Base-by-base conservation (phyloP, 2,329 filamentous ascomycete species). In the Ophiostoma sp. region DNA sequence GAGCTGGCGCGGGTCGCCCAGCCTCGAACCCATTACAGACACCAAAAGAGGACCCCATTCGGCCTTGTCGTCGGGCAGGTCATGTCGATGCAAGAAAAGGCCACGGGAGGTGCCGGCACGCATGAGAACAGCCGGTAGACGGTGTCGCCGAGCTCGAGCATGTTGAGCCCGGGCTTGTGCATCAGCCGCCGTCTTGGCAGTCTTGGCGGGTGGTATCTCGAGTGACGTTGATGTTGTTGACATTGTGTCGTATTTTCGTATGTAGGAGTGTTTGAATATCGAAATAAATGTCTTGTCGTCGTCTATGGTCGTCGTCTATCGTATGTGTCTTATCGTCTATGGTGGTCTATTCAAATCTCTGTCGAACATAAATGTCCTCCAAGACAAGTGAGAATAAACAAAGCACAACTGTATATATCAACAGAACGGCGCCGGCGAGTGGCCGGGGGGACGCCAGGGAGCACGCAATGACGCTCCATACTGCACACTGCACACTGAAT, bases 41-140 rank as follows among this genome's bases (percentile, higher is more conserved):
- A 77, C 84, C 78, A 91, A 86, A n/a, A 89, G 85, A 0, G 81
- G 79, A 3, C 82, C 82, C 87, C 88, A 90, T 76, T 84, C 80
- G 11, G 79, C 39, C 79, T 77, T 80, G 19, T 84, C 78, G 0
- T 73, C 45, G 0, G 89, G 89, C 0, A 91, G 84, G 76, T 90
- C 80, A 31, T 82, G 80, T 19, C 84, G 80, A 52, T 89, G 85
- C 76, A 91, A 84, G 74, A 91, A 86, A 3, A 91, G 82, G 17
- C 87, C 89, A 73, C 89, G 87, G 3, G 89, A 91, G 6, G 89
- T 91, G 4, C 90, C 89, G 28, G 88, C 88, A 31, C 89, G 85
- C 81, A 90, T 90, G 76, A 90, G 89, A 22, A 87, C 84, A 11
- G 88, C 88, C 3, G 83, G 83, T 1, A 87, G 55, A 9, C 70